Base-by-base conservation (phyloP, 345 rosid species). In the Gynandropsis gynandra region DNA sequence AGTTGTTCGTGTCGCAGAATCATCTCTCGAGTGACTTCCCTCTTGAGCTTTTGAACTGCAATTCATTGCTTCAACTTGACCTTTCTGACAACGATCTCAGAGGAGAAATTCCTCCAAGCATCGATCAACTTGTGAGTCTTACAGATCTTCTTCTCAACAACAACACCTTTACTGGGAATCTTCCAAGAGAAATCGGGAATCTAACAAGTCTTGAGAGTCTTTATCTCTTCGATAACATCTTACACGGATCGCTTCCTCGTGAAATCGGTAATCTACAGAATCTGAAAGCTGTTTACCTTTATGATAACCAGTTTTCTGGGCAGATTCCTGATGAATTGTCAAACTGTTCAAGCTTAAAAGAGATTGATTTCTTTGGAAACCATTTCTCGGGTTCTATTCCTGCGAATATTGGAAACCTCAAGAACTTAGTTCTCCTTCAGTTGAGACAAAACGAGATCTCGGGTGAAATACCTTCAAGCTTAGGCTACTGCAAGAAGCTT, bases 381-480 rank as follows among this genome's bases (percentile, higher is more conserved):
- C 80, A 67, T 39, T 74, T 89, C 27, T 64, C 68, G 1, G 97
- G 97, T 17, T 58, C 74, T 24, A 80, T 89, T 64, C 94, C 96
- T 51, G 66, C 70, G 12, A 75, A 76, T 0, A 74, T 89, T 7
- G 97, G 95, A 38, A 75, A 76, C 47, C 80, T 89, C 5, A 72
- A 71, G 62, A 68, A 80, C 33, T 84, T 89, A 8, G 71, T 68
- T 42, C 41, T 74, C 46, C 88, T 89, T 69, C 94, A 89, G 16
- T 61, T 86, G 65, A 81, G 97, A 69, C 83, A 83, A 80, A 89
- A 89, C 69, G 81, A 78, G 31, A 59, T 89, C 58, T 66, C 75
- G 1, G 96, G 97, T 66, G 74, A 78, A 11, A 50, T 89, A 60
- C 97, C 97, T 9, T 74, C 90, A 42, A 78, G 80, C 56, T 54